A percentile compares a stretch with the other conserved stretches of the same genome.
Evolutionary conservation across 2,329 filamentous ascomycete genomes (phyloP).

Genomic region (Neofusicoccum kwambonambiense): DNA sequence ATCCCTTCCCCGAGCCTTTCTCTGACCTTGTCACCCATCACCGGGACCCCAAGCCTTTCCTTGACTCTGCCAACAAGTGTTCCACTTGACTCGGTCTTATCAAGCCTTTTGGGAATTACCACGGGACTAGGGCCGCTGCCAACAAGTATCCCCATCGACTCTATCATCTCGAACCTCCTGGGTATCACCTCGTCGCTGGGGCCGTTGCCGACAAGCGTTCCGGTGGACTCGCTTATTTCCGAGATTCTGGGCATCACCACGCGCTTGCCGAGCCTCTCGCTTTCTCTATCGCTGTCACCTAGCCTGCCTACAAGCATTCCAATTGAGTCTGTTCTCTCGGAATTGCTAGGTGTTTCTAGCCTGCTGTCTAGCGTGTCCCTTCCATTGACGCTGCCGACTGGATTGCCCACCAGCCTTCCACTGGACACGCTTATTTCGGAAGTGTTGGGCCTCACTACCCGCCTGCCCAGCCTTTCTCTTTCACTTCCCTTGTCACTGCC

Average conservation of each 20-base stretch:
- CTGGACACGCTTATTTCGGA: background rate
- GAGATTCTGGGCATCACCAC: background rate
- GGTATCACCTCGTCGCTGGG: background rate
- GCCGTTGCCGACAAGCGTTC: background rate
- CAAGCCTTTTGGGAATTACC: background rate
- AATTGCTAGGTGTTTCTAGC: background rate
- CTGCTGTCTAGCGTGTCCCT: background rate
- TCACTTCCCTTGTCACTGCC: background rate
- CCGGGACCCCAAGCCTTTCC: background rate
- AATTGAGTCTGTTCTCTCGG: background rate
- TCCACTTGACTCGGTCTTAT: background rate
- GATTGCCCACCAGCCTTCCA: background rate
- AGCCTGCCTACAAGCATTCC: background rate
- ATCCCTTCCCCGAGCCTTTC: no score
- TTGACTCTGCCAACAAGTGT: background rate
- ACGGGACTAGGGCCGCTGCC: background rate
- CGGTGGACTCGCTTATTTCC: background rate
- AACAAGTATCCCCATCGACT: background rate
- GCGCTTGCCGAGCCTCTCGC: background rate
- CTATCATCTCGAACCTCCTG: background rate
- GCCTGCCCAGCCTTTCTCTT: background rate
- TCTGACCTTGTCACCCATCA: background rate
- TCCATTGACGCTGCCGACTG: background rate
- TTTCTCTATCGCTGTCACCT: background rate
- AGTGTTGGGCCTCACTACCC: background rate